Conservation (phyloP, 78 protist species). For the Reticulomyxa filosa region DNA sequence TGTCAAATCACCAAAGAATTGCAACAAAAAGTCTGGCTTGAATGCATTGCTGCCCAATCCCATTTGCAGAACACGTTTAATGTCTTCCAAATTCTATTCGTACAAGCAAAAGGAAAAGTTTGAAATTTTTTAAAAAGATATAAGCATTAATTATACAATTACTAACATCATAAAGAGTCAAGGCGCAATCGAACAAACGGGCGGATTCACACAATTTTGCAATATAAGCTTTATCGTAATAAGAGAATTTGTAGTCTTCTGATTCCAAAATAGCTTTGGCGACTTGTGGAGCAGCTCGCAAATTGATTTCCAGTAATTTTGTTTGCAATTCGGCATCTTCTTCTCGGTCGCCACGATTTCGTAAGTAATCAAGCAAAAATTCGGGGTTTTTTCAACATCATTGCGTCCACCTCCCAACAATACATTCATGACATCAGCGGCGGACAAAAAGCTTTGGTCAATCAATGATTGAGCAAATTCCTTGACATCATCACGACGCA, state of each 20-base stretch:
- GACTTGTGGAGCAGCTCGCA: constrained; percentile 67
- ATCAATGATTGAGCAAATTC: constrained; percentile 55
- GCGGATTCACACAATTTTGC: constrained; percentile 90
- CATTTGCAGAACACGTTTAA: no score
- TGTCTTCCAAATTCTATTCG: no score
- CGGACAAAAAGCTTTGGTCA: no score
- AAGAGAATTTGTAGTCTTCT: constrained; percentile 39
- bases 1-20: no score
- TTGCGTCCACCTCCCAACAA: constrained; percentile 38
- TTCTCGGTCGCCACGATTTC: constrained; percentile 53
- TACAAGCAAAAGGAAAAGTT: no score
- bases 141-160: no score
- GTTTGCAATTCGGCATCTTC: constrained; percentile 82
- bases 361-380: constrained; percentile 57
- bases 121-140: no score
- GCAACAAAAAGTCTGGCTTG: no score
- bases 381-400: constrained; percentile 64
- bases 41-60: no score
- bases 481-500: constrained; percentile 63
- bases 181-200: constrained; percentile 70
- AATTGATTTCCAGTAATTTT: constrained; percentile 77
- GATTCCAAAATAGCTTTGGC: constrained; percentile 83
- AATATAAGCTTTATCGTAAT: constrained; percentile 70
- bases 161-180: constrained; percentile 94
- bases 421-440: constrained; percentile 51